Evolutionary conservation across 345 rosid species (phyloP).

Genomic region (Lagerstroemia speciosa): DNA sequence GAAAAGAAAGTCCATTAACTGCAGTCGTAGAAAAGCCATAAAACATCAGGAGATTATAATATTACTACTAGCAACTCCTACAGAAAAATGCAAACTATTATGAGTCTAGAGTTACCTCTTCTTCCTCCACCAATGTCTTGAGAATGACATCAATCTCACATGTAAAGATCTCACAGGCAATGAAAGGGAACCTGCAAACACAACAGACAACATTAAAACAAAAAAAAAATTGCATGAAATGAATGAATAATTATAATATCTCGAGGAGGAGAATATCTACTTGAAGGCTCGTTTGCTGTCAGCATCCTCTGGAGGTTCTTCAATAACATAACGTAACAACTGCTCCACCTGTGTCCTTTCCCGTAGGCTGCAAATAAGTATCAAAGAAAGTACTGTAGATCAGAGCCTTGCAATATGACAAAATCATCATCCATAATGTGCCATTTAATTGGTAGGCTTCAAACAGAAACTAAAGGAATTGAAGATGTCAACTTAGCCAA

Average conservation of each 20-base stretch:
- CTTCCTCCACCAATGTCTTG: conserved; percentile 87
- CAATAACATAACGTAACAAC: conserved; percentile 64
- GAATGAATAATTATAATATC: not conserved
- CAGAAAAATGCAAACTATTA: not conserved
- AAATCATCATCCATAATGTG: not conserved
- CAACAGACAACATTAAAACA: conserved; percentile 2
- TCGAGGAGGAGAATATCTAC: conserved; percentile 32
- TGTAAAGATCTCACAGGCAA: conserved; percentile 92
- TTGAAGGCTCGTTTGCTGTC: conserved; percentile 79
- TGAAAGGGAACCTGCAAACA: conserved; percentile 73
- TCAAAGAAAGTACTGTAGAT: not conserved
- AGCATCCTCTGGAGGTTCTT: conserved; percentile 80
- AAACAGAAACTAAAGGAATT: not conserved
- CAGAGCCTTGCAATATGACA: not conserved
- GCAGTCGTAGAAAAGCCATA: conserved; percentile 21
- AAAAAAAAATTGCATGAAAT: not conserved
- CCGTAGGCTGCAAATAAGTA: conserved; percentile 47
- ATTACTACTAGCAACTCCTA: not conserved
- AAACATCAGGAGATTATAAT: conserved; percentile 13
- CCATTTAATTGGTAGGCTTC: not conserved
- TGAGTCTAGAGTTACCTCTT: conserved; percentile 46
- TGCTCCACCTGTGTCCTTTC: conserved; percentile 95
- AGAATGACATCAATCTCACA: conserved; percentile 97
- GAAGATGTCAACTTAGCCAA: not conserved
- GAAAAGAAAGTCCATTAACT: conserved; percentile 92